Evolutionary conservation across 1,139 yeast species (phyloP), one percentile per base, ranked within the genome.

Genomic region (Pneumocystis carinii): DNA sequence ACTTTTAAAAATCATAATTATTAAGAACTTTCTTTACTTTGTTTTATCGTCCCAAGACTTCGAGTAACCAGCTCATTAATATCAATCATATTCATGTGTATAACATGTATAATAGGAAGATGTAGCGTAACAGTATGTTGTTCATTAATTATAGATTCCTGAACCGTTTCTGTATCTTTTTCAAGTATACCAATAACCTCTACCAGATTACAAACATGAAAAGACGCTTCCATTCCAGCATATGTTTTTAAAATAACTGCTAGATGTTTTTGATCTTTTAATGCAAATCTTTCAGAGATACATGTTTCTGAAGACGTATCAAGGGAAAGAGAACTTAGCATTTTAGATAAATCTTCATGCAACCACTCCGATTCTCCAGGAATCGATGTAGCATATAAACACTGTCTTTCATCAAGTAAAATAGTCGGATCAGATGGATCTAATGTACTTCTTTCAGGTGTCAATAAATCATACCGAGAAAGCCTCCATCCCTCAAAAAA

Each of bases 141-240:
- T 4, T 48, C 55, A 6, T 24, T 48, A n/a, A 32, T 24, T 32
- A 48, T 48, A 24, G 4, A 24, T 24, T 48, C 55, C 24, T 48
- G 55, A 15, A 48, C 19, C 1, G 55, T 48, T 48, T 48, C 55
- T 48, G 32, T 24, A 24, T 48, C 55, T 57, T 57, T 39, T 36
- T 61, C 63, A 15, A 55, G 53, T n/a, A 61, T 53, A 12, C 63
- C 63, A 29, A 60, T 17, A 17, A 61, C 55, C 8, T 55, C 53
- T 3, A 61, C 35, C 8, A 62, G 62, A 12, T 38, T 37, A 36
- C 61, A 61, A n/a, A 61, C 63, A 29, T n/a, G 63, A 24, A 61
- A 24, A 15, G 19, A 32, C 27, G 63, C 38, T 55, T 61, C 63
- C 61, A 61, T 38, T 1, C 63, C 63, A 29, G 59, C 61, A n/a